Conservation (phyloP, 208 protist genomes). For the Acanthamoeba royreba region DNA sequence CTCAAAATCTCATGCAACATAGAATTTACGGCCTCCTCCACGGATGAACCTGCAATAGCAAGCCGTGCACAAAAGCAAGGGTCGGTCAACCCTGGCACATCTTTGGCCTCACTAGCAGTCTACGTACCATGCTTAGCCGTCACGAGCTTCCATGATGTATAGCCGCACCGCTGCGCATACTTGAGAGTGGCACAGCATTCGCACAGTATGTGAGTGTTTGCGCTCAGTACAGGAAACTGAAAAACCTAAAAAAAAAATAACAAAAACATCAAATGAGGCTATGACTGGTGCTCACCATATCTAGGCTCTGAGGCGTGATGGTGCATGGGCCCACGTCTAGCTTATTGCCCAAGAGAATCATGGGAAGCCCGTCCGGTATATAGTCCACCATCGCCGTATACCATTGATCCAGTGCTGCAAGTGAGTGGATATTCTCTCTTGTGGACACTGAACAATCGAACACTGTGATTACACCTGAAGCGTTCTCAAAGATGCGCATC, state of each 20-base stretch:
- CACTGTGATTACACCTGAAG: neutral
- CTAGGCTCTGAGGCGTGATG: neutral
- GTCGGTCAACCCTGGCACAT: too few species aligned
- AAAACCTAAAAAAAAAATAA: too few species aligned
- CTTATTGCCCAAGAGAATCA: neutral
- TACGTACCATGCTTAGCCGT: neutral
- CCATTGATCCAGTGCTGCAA: neutral
- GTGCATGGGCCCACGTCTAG: neutral
- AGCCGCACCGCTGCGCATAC: neutral
- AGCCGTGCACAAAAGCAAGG: too few species aligned
- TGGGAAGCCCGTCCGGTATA: neutral
- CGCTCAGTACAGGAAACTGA: too few species aligned
- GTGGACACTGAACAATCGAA: neutral
- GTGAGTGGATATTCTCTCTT: neutral
- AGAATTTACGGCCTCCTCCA: neutral
- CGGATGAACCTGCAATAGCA: neutral
- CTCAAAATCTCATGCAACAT: neutral
- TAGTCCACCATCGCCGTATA: neutral
- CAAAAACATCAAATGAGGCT: neutral
- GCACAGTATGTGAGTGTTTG: too few species aligned
- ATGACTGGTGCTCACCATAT: neutral
- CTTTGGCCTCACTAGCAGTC: too few species aligned
- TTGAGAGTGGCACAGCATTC: neutral
- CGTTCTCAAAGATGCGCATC: neutral
- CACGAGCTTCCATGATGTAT: neutral